phyloP scores from a whole-genome alignment of 257 asterid species.

The Schizonepeta tenuifolia region DNA sequence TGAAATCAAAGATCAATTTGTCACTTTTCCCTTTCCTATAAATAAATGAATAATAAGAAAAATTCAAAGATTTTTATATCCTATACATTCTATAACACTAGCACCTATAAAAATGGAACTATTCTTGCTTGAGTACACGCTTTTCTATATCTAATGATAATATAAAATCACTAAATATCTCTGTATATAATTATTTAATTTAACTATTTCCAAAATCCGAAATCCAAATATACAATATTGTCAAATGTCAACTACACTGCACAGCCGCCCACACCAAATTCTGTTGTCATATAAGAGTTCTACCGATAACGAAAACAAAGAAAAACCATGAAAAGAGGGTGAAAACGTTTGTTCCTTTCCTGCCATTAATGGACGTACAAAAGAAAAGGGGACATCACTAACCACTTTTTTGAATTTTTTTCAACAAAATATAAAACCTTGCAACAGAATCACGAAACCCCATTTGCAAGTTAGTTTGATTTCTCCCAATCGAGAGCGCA shows the following conservation, averaged over 20 bases:
- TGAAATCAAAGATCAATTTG: too few relatives aligned
- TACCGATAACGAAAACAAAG: conserved; percentile 1
- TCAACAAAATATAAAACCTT: background rate
- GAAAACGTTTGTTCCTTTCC: background rate
- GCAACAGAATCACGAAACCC: conserved; percentile 29
- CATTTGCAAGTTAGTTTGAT: conserved; percentile 20
- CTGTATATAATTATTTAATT: too few relatives aligned
- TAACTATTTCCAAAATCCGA: too few relatives aligned
- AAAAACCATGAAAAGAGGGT: background rate
- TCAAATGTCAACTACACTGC: background rate
- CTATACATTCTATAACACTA: too few relatives aligned
- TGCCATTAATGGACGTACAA: conserved; percentile 3
- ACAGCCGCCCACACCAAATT: conserved; percentile 14
- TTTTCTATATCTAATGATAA: too few relatives aligned
- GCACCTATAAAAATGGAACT: too few relatives aligned
- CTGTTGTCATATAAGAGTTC: background rate
- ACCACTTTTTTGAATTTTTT: background rate
- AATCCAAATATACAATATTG: too few relatives aligned
- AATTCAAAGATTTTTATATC: too few relatives aligned
- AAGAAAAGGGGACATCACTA: background rate
- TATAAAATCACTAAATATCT: too few relatives aligned
- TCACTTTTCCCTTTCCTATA: too few relatives aligned
- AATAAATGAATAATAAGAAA: too few relatives aligned
- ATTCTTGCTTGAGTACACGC: too few relatives aligned
- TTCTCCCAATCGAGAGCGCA: background rate